phyloP scores from a whole-genome alignment of 2,329 filamentous ascomycete genomes.

The Hirsutella thompsonii region DNA sequence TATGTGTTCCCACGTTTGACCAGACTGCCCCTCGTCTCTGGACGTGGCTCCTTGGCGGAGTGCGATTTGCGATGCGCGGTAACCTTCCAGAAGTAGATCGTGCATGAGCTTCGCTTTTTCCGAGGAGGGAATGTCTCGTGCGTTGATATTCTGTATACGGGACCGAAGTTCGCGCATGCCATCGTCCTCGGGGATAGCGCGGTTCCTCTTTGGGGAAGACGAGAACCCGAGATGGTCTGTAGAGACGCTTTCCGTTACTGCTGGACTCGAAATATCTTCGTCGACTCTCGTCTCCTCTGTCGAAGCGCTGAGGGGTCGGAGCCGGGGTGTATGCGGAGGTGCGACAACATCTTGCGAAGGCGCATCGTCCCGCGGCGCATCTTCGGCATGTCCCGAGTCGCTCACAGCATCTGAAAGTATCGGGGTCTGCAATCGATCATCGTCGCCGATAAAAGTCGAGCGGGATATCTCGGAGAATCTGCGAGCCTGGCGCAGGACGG shows the following conservation, averaged over 20 bases:
- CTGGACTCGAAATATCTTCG: constrained; percentile 10
- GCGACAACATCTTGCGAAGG: constrained; percentile 2
- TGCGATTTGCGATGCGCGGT: constrained; percentile 26
- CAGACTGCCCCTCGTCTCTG: constrained; percentile 9
- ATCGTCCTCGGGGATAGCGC: constrained; percentile 58
- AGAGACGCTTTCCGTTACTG: constrained; percentile 10
- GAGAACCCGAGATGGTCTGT: constrained; percentile 21
- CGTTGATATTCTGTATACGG: constrained; percentile 57
- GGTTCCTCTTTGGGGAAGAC: constrained; percentile 15
- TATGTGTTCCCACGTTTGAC: constrained; percentile 24
- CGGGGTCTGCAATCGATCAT: constrained; percentile 13
- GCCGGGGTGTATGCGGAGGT: constrained; percentile 12
- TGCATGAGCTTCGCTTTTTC: constrained; percentile 67
- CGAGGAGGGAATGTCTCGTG: constrained; percentile 38
- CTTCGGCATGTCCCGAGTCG: constrained; percentile 12
- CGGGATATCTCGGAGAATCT: constrained; percentile 43
- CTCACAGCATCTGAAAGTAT: constrained; percentile 11
- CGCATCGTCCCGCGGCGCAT: constrained; percentile 3
- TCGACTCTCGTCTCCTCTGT: constrained; percentile 21
- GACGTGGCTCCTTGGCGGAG: constrained; percentile 5
- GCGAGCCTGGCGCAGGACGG: constrained; percentile 52
- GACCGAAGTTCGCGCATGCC: constrained; percentile 57
- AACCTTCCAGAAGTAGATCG: constrained; percentile 55
- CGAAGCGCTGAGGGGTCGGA: constrained; percentile 19
- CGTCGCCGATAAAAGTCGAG: constrained; percentile 22